phyloP scores from a whole-genome alignment of 2,329 filamentous ascomycete species.

The Pseudogymnoascus sp. region DNA sequence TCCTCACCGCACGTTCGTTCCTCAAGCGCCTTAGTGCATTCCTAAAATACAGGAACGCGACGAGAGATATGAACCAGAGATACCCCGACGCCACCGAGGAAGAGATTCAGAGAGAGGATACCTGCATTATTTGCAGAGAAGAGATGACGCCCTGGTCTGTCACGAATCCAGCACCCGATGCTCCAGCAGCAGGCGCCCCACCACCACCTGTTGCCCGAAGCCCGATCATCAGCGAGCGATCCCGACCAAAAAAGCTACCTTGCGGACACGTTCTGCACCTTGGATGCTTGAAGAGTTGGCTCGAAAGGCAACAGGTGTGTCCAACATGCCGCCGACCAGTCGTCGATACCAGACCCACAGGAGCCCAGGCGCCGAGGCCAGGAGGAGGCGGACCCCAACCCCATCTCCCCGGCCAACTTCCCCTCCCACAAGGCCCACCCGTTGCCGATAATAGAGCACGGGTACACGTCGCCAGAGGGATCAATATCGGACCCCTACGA shows the following conservation, averaged over 20 bases:
- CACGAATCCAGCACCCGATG: constrained; percentile 38
- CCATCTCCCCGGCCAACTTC: constrained; percentile 22
- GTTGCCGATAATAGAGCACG: constrained; percentile 32
- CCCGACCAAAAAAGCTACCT: constrained; percentile 88
- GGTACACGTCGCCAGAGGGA: constrained; percentile 44
- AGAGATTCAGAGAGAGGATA: constrained; percentile 78
- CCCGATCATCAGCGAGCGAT: constrained; percentile 62
- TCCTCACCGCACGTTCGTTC: constrained; percentile 89
- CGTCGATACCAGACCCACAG: constrained; percentile 38
- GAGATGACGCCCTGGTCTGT: constrained; percentile 76
- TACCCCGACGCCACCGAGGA: constrained; percentile 87
- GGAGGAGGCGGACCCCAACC: constrained; percentile 18
- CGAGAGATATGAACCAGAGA: constrained; percentile 82
- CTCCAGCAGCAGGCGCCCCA: constrained; percentile 24
- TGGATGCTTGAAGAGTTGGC: constrained; percentile 90
- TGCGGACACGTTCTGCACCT: constrained; percentile 95
- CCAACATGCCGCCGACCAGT: constrained; percentile 88
- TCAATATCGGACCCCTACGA: constrained; percentile 66
- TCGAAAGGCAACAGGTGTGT: constrained; percentile 94
- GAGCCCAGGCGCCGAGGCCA: constrained; percentile 25
- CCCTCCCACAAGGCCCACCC: constrained; percentile 18
- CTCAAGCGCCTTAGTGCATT: constrained; percentile 83
- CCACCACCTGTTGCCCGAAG: constrained; percentile 29
- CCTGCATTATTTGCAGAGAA: constrained; percentile 95
- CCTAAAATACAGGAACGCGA: constrained; percentile 81